phyloP scores from a whole-genome alignment of 768 basidiomycete genomes.

The Hydnomerulius pinastri region DNA sequence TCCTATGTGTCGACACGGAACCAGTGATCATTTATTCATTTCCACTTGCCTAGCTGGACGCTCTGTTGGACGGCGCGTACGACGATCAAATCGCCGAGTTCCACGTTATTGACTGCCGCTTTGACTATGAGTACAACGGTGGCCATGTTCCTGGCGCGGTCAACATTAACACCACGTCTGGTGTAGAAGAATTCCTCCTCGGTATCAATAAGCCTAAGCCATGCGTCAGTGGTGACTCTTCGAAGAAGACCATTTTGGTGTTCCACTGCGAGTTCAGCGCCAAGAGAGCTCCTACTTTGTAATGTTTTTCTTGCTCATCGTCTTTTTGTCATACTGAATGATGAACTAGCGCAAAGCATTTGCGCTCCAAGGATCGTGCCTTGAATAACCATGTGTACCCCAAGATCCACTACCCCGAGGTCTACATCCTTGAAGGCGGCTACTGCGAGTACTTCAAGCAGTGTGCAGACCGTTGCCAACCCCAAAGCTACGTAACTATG shows the following conservation, averaged over 20 bases:
- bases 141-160: constrained; percentile 92
- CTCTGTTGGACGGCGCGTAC: constrained; percentile 76
- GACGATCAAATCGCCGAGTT: constrained; percentile 63
- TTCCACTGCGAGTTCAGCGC: constrained; percentile 99
- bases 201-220: constrained; percentile 60
- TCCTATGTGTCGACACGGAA: constrained; percentile 11
- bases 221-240: constrained; percentile 71
- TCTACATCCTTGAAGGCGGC: constrained; percentile 96
- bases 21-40: not conserved
- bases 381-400: constrained; percentile 90
- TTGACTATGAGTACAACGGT: constrained; percentile 94
- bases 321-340: constrained; percentile 7
- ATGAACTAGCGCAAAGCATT: constrained; percentile 77
- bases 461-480: constrained; percentile 72
- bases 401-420: constrained; percentile 91
- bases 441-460: constrained; percentile 86
- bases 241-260: constrained; percentile 80
- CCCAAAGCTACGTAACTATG: constrained; percentile 87
- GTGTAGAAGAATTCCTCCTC: constrained; percentile 82
- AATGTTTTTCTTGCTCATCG: constrained; percentile 31
- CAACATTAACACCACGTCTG: constrained; percentile 82
- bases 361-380: constrained; percentile 87
- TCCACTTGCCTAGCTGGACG: constrained; percentile 60
- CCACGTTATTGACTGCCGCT: constrained; percentile 93
- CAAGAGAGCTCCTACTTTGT: constrained; percentile 97